Evolutionary conservation across 805 yeast species (phyloP).

Genomic region (Hanseniaspora vineae): DNA sequence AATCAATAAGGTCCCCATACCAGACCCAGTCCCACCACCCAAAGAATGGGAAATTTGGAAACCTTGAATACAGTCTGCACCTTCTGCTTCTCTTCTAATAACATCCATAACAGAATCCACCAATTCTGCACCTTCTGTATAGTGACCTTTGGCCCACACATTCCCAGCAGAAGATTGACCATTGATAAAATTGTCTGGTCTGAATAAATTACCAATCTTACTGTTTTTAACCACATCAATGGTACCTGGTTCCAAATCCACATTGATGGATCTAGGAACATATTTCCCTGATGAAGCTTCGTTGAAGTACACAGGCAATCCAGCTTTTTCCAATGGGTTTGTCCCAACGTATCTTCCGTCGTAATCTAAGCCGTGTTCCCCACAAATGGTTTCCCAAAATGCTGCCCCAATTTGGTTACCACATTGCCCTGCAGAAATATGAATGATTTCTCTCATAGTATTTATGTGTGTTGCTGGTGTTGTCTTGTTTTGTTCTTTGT

Average conservation of each 20-base stretch:
- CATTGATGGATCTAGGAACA: conserved; percentile 87
- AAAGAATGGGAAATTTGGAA: conserved; percentile 78
- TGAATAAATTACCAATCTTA: conserved; percentile 69
- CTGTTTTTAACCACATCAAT: conserved; percentile 76
- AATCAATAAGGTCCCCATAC: conserved; percentile 84
- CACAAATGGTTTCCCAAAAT: conserved; percentile 86
- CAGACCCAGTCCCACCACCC: conserved; percentile 94
- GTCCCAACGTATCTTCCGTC: conserved; percentile 61
- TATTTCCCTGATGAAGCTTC: conserved; percentile 81
- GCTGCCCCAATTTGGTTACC: conserved; percentile 98
- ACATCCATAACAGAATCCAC: conserved; percentile 84
- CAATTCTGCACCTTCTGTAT: conserved; percentile 92
- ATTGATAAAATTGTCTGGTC: conserved; percentile 83
- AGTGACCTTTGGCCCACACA: conserved; percentile 95
- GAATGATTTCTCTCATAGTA: conserved; percentile 44
- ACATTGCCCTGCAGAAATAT: conserved; percentile 95
- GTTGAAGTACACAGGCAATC: conserved; percentile 73
- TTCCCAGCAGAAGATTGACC: conserved; percentile 93
- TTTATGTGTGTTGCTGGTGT: background rate
- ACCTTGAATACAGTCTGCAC: conserved; percentile 86
- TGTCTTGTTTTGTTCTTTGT: conserved; percentile 2
- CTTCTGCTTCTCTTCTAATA: conserved; percentile 87
- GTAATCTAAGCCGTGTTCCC: conserved; percentile 71
- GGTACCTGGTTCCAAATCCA: conserved; percentile 91
- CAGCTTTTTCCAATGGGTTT: conserved; percentile 38